Base-by-base conservation (phyloP, 192 early-diverging fungal species). In the Ramicandelaber brevisporus region DNA sequence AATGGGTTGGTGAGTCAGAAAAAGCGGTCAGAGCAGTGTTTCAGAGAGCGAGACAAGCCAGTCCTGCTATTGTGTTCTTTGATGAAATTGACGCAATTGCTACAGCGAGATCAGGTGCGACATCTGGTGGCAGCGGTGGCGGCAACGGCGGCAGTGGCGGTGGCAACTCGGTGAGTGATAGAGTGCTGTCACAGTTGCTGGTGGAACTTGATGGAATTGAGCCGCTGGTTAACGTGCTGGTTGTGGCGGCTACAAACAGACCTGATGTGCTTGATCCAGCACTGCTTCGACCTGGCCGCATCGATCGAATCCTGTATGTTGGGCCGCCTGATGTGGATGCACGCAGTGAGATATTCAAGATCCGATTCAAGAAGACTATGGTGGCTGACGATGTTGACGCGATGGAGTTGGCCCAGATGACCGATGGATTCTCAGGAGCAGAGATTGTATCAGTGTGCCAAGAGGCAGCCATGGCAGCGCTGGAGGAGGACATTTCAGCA, bases 1-100 rank as follows among this genome's bases (percentile, higher is more conserved):
- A 95, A 46, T 98, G 87, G 87, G 93, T 98, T 4, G 93, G 93
- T 15, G 93, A 98, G 39, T 88, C 83, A 2, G 93, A 98, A 50
- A 90, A 88, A 54, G 85, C 87, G 3, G 77, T 98, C 2, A 68
- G 71, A 3, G 74, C 85, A 33, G 67, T 95, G n/a, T 98, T 98
- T 36, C 58, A 70, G 20, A 89, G 88, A 50, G 93, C 93, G 6
- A 50, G 93, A 5, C 78, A 78, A 1, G 89, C 89, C 2, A 72
- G 80, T 0, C 93, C 93, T 4, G 78, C 83, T 3, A 96, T 98
- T 27, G 65, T 98, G 5, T 98, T 98, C 44, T 98, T 98, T 56
- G 92, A 98, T 48, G 93, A 95, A 55, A 96, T 98, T 29, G 93
- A 98, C 31, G 86, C 93, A 5, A 45, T 95, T 6, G 79, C 84